Base-by-base conservation (phyloP, 148 eudicot species). In the Hydrangea macrophylla region DNA sequence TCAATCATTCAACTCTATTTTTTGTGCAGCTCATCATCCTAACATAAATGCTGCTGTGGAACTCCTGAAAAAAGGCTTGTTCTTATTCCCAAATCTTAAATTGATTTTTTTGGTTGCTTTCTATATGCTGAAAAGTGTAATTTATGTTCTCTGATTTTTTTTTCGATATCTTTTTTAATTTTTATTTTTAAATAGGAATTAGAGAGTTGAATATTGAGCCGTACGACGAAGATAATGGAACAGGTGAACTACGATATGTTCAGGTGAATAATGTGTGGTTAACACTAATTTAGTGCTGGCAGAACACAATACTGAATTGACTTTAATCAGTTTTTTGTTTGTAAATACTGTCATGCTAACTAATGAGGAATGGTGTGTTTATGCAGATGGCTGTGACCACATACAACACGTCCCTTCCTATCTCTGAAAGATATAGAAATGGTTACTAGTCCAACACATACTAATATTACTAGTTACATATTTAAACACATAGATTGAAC, bases 351-450 rank as follows among this genome's bases (percentile, higher is more conserved):
- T 5, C 51, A 45, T 1, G 2, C 51, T 45, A 12, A 45, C 17
- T n/a, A 20, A 39, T 36, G 28, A 30, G 64, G 28, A 39, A 32
- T 58, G 23, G 54, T 77, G 32, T 63, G 37, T 74, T 44, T 45
- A 42, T 81, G 74, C 82, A 94, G 98, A 90, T 94, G 96, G 98
- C 96, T 63, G 97, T 94, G 82, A 94, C 98, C 25, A 88, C 97
- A 18, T 74, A 88, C 72, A 73, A 85, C 73, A 85, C 97, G 26
- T 80, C 91, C 59, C 92, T 94, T 73, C 97, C 98, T 62, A 73
- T 70, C 30, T 74, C 89, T 58, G 89, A 88, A 75, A 79, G 98
- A 90, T 94, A 90, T 73, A 84, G 67, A 75, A 87, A 84, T 78
- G 98, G 98, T 88, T 60, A 63, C 70, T 74, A 17, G 33, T 56